phyloP scores from a whole-genome alignment of 2,329 filamentous ascomycete genomes.

The Onygena corvina region DNA sequence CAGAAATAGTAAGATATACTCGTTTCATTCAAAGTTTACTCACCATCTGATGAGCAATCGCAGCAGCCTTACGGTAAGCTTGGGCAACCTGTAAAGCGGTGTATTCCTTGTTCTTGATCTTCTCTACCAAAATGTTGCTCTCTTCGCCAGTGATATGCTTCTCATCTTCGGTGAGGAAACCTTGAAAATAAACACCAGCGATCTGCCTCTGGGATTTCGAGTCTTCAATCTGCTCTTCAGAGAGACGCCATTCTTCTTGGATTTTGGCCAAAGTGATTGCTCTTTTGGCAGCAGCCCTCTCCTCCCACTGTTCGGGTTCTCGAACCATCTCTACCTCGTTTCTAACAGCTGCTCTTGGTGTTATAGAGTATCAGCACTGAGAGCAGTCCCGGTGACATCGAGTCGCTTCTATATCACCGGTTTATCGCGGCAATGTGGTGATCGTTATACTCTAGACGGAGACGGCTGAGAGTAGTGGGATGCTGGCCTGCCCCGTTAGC shows the following conservation, averaged over 20 bases:
- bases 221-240: slow-evolving; percentile 3
- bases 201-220: slow-evolving; percentile 8
- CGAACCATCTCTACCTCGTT: background rate
- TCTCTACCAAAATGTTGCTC: slow-evolving; percentile 6
- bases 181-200: slow-evolving; percentile 11
- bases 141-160: slow-evolving; percentile 8
- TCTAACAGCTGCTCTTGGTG: too few relatives aligned
- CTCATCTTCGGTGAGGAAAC: slow-evolving; percentile 8
- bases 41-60: slow-evolving; percentile 13
- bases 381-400: too few relatives aligned
- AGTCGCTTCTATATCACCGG: too few relatives aligned
- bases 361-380: too few relatives aligned
- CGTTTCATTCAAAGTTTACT: background rate
- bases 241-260: slow-evolving; percentile 11
- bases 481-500: too few relatives aligned
- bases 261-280: slow-evolving; percentile 7
- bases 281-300: slow-evolving; percentile 8
- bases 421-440: too few relatives aligned
- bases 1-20: background rate
- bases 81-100: slow-evolving; percentile 9
- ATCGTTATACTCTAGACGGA: too few relatives aligned
- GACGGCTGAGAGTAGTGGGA: too few relatives aligned
- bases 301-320: slow-evolving; percentile 1
- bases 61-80: slow-evolving; percentile 12
- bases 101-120: slow-evolving; percentile 10